Base-by-base conservation (phyloP, 2,329 filamentous ascomycete species). In the Neopestalotiopsis clavispora region DNA sequence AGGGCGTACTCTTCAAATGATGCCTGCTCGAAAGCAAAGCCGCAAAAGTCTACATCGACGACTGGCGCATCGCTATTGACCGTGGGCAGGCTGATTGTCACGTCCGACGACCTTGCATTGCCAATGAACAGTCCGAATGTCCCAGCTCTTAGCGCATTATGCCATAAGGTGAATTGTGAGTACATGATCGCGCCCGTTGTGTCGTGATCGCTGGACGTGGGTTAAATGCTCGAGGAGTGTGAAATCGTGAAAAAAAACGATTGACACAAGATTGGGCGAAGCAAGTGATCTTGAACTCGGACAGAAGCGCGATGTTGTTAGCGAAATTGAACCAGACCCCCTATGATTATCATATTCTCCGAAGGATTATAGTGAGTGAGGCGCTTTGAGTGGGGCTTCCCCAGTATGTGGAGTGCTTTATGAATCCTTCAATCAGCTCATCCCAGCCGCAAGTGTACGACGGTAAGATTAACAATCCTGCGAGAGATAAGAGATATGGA, bases 1-100 rank as follows among this genome's bases (percentile, higher is more conserved):
- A 76, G 71, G 3, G 78, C 78, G 67, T 80, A 80, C 20, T 77
- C 75, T 23, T 75, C 73, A 40, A 79, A 78, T 4, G 79, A 79
- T 10, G 78, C 71, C 67, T 79, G 69, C 69, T 81, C 79, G 58
- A 80, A 80, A 2, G 76, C 77, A 42, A 79, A 73, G 3, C 77
- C 77, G 45, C 73, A 73, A 68, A 80, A 80, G 67, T 75, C 73
- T 5, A 73, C 65, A 61, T 74, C 69, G 65, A 78, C 17, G 23
- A 62, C 32, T 3, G n/a, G 32, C 17, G 59, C 34, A 20, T 62
- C 30, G 13, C 14, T 30, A 2, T 40, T 13, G 34, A 40, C 14
- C 5, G 28, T 40, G 10, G 59, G 3, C 13, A 62, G 30, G 3
- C 32, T 34, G 34, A 62, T 42, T 3, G 30, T 9, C 5, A 62